Evolutionary conservation across 768 basidiomycete genomes (phyloP).

Genomic region (Pulveroboletus sp.): DNA sequence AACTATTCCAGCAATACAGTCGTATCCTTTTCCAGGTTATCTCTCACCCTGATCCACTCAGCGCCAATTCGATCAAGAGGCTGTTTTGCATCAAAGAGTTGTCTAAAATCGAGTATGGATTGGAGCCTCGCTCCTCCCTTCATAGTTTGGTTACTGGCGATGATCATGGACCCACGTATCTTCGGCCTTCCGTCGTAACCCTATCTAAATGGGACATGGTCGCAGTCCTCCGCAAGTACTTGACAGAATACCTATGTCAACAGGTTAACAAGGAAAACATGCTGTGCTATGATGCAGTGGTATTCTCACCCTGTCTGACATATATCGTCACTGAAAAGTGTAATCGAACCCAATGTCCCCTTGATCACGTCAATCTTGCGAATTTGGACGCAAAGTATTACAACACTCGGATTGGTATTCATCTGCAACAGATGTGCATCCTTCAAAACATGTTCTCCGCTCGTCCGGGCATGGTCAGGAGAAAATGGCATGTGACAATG

Average conservation of each 20-base stretch:
- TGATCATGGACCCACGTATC: neutral
- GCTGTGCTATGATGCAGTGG: constrained; percentile 24
- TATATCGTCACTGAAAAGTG: constrained; percentile 22
- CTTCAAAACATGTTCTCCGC: constrained; percentile 29
- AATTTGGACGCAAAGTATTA: constrained; percentile 30
- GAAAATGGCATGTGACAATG: constrained; percentile 6
- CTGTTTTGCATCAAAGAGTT: constrained; percentile 19
- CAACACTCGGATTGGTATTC: constrained; percentile 38
- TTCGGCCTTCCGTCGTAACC: constrained; percentile 6
- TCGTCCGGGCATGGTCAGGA: neutral
- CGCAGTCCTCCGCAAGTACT: constrained; percentile 13
- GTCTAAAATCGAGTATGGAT: constrained; percentile 4
- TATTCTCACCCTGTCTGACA: constrained; percentile 39
- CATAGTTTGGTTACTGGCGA: neutral
- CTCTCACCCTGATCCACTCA: neutral
- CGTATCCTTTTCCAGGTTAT: constrained; percentile 1
- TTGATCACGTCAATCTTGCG: constrained; percentile 31
- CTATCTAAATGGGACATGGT: constrained; percentile 22
- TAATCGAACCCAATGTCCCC: constrained; percentile 27
- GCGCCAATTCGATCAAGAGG: constrained; percentile 20
- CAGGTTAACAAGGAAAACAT: constrained; percentile 31
- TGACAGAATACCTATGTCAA: constrained; percentile 26
- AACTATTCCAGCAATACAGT: constrained; percentile 1
- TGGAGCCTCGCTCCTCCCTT: constrained; percentile 6
- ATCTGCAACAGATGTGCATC: constrained; percentile 48